Conservation (phyloP, 306 rosid species). For the Ormosia emarginata region DNA sequence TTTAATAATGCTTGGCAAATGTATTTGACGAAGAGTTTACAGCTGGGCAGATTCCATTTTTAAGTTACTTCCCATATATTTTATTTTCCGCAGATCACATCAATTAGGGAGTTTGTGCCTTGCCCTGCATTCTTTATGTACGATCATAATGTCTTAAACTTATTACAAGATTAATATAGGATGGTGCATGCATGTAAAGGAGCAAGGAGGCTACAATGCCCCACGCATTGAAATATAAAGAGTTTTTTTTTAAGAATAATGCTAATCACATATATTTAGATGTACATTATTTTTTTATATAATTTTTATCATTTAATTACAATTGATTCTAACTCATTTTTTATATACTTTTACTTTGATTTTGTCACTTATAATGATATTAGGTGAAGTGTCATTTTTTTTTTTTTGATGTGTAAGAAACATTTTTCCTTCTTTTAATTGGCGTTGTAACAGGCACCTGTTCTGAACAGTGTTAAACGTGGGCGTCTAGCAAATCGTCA, state of each 20-base stretch:
- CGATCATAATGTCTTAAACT: neutral
- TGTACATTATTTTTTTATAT: too few species aligned
- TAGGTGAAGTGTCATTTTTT: too few species aligned
- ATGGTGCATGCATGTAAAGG: conserved; percentile 23
- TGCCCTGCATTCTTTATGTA: neutral
- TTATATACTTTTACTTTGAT: too few species aligned
- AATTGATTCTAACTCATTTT: too few species aligned
- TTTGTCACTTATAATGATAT: too few species aligned
- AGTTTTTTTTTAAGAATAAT: neutral
- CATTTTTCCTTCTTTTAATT: neutral
- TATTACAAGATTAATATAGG: neutral
- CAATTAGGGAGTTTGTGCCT: neutral
- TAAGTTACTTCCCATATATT: neutral
- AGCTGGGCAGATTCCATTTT: conserved; percentile 20
- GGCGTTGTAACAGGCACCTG: neutral
- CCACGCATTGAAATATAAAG: neutral
- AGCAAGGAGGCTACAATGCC: conserved; percentile 17
- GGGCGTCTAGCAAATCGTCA: neutral
- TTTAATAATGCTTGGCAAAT: neutral
- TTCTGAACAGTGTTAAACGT: neutral
- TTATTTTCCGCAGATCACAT: neutral
- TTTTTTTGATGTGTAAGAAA: too few species aligned
- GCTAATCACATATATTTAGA: too few species aligned
- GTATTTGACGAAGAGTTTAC: conserved; percentile 17
- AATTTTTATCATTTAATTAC: too few species aligned